These are phyloP conservation scores for Pinus taeda DNA, from an alignment of 75 land plant species.

Conservation along the genomic window DNA sequence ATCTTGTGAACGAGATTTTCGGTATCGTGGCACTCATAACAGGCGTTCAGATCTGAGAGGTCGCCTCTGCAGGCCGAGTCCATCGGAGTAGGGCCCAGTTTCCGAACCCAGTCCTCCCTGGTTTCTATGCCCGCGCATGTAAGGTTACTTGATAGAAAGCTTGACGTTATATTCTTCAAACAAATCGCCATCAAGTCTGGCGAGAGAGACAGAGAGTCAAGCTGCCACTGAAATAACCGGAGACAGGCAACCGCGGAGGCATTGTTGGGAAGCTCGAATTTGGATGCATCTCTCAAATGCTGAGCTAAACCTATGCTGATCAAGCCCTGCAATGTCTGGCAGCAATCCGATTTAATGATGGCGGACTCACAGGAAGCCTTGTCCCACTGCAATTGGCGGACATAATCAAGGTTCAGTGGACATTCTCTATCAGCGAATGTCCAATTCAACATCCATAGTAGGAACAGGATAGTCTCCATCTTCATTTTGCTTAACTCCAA, in stretches of 20 bases:
- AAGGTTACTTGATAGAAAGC: conserved; percentile 27
- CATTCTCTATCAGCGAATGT: conserved; percentile 1
- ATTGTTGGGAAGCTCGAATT: conserved; percentile 53
- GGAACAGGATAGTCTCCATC: no score
- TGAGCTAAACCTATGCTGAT: conserved; percentile 47
- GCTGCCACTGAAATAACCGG: conserved; percentile 19
- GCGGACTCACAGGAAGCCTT: conserved; percentile 12
- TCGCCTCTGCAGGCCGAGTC: background rate
- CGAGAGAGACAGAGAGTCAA: conserved; percentile 20
- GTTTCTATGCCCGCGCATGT: conserved; percentile 10
- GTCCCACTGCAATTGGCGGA: conserved; percentile 37
- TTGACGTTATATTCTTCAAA: conserved; percentile 21
- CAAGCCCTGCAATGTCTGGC: conserved; percentile 44
- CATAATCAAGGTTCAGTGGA: conserved; percentile 44
- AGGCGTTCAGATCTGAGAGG: conserved; percentile 17
- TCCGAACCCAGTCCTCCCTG: conserved; percentile 10
- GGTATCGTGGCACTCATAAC: conserved; percentile 50
- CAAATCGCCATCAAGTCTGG: conserved; percentile 20
- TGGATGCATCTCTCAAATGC: conserved; percentile 47
- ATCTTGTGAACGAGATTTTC: background rate
- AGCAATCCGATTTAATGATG: background rate
- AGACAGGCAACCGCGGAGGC: conserved; percentile 56
- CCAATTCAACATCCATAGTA: no score
- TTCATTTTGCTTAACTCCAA: no score
- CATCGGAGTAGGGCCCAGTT: conserved; percentile 19